Conservation (phyloP, 768 basidiomycete species). For the Pulveroboletus sp. region DNA sequence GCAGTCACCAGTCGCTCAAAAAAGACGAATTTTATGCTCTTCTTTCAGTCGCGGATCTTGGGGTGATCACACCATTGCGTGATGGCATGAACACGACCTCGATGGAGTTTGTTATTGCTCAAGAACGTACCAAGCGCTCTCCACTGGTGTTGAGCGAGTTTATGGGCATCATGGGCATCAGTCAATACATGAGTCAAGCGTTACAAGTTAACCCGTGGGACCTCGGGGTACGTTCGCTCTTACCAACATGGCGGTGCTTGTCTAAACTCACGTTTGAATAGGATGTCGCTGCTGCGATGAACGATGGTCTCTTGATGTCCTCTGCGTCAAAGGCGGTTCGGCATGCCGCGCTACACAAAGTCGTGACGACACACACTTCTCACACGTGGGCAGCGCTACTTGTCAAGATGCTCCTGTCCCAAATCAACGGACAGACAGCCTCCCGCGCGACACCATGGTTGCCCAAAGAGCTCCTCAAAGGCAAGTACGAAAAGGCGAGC, state of each 20-base stretch:
- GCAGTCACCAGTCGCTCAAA: constrained; percentile 93
- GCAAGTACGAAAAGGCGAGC: constrained; percentile 62
- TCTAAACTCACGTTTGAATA: constrained; percentile 23
- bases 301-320: constrained; percentile 83
- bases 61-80: constrained; percentile 90
- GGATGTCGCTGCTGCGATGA: constrained; percentile 89
- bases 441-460: constrained; percentile 86
- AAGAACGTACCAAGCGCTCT: constrained; percentile 76
- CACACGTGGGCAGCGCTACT: constrained; percentile 92
- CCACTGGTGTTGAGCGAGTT: constrained; percentile 95
- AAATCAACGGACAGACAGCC: constrained; percentile 74
- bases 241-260: neutral
- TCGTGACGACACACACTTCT: constrained; percentile 91
- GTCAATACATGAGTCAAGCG: constrained; percentile 86
- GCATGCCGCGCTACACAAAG: constrained; percentile 75
- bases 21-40: constrained; percentile 98
- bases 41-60: constrained; percentile 88
- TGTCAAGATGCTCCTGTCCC: constrained; percentile 82
- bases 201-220: constrained; percentile 96
- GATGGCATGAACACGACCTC: constrained; percentile 99
- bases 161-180: constrained; percentile 99
- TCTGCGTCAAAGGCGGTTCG: constrained; percentile 68
- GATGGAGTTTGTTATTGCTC: constrained; percentile 97
- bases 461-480: constrained; percentile 55
- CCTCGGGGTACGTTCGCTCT: constrained; percentile 59